Evolutionary conservation across 2,329 filamentous ascomycete species (phyloP).

Genomic region (Knufia fluminis): DNA sequence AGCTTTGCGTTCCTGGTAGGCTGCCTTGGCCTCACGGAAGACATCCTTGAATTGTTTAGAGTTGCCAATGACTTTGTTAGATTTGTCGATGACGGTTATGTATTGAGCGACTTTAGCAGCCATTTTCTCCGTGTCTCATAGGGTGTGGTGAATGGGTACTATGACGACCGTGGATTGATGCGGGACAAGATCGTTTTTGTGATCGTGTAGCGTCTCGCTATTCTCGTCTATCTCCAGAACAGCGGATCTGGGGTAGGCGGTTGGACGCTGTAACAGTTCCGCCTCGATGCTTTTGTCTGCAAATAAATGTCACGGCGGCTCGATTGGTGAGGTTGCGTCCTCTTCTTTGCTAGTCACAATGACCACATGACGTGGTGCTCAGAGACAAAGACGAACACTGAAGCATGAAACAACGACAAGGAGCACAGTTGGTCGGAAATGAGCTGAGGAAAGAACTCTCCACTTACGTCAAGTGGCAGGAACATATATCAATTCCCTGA

Average conservation of each 20-base stretch:
- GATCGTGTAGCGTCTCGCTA: not conserved
- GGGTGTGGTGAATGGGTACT: not conserved
- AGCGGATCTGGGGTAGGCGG: not conserved
- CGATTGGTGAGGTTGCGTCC: not conserved
- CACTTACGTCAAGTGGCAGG: not conserved
- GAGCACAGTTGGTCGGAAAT: not conserved
- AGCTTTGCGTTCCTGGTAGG: constrained; percentile 80
- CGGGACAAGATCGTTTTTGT: not conserved
- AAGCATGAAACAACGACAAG: constrained; percentile 3
- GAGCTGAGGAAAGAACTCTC: not conserved
- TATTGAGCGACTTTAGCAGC: constrained; percentile 51
- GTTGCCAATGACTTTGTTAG: constrained; percentile 81
- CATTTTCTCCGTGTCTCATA: constrained; percentile 16
- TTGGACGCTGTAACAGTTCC: not conserved
- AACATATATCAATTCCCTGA: not conserved
- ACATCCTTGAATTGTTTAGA: constrained; percentile 83
- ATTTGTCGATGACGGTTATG: constrained; percentile 82
- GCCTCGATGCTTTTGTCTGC: not conserved
- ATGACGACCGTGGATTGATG: not conserved
- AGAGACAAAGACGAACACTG: not conserved
- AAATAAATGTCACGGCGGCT: constrained; percentile 6
- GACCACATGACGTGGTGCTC: not conserved
- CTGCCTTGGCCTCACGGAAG: constrained; percentile 83
- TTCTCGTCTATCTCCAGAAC: not conserved
- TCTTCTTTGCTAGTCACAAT: constrained; percentile 1